Base-by-base conservation (phyloP, 2,329 filamentous ascomycete genomes). In the Ascochyta pisi region DNA sequence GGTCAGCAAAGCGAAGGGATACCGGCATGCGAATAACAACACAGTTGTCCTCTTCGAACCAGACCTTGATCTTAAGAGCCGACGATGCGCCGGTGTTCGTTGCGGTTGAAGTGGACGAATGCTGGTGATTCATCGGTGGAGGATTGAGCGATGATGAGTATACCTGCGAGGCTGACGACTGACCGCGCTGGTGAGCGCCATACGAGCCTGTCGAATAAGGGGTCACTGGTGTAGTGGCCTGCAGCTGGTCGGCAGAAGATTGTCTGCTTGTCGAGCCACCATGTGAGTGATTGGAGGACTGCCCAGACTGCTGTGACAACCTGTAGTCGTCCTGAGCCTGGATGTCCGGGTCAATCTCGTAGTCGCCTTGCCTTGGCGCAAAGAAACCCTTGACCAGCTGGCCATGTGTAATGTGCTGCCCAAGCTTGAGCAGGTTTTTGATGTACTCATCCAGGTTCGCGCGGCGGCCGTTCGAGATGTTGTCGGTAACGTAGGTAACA, bases 401-500 rank as follows among this genome's bases (percentile, higher is more conserved):
- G 71, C 91, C 95, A 63, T 88, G 86, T 1, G 91, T 87, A 61
- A 99, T 97, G 72, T 97, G 92, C 0, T 85, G 80, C 3, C 92
- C 91, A 75, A 98, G 89, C 33, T 85, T 84, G 8, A 99, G 81
- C 22, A 99, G 82, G 67, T 95, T 94, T 78, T 96, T 96, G 66
- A 99, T 92, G 69, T 99, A 99, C 47, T 94, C 91, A 70, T 99
- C 93, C 35, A 99, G 81, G 72, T 96, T 97, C 73, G 95, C 91
- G 56, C 95, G 86, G 64, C 95, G 87, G 26, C 92, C 93, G 71
- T 97, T 93, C 16, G 93, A 96, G 68, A 99, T 97, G 33, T 91
- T 91, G 72, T 98, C 94, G n/a, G 94, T 99, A 52, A 98, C 94
- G 76, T 96, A 96, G 63, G 93, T 96, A 59, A 99, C 94, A 3